Conservation (phyloP, 2,329 filamentous ascomycete genomes). For the Achaetomium macrosporum region DNA sequence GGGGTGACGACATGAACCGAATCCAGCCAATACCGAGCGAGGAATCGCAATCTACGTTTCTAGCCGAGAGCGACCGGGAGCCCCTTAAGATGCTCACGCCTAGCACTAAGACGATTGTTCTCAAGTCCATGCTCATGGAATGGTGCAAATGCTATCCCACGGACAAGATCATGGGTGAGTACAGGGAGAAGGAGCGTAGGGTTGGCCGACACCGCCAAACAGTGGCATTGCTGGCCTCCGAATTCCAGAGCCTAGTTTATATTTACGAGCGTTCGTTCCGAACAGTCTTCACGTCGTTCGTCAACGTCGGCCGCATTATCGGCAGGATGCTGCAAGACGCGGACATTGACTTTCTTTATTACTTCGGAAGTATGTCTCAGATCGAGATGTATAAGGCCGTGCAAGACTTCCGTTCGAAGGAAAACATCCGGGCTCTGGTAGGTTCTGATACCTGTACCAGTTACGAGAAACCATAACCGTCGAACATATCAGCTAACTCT, state of each 20-base stretch:
- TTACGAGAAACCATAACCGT: no score
- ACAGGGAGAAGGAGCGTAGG: background rate
- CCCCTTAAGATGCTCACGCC: slow-evolving; percentile 7
- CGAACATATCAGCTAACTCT: no score
- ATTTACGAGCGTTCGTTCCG: background rate
- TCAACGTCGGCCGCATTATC: slow-evolving; percentile 29
- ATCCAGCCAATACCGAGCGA: slow-evolving; percentile 8
- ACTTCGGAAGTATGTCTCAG: slow-evolving; percentile 18
- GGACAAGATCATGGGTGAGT: slow-evolving; percentile 36
- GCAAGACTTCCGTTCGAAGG: slow-evolving; percentile 19
- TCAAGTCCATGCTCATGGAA: slow-evolving; percentile 28
- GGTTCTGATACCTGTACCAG: slow-evolving; percentile 9
- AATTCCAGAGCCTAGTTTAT: background rate
- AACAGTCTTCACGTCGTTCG: slow-evolving; percentile 35
- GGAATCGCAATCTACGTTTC: slow-evolving; percentile 19
- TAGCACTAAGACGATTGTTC: slow-evolving; percentile 31
- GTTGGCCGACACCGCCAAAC: no score
- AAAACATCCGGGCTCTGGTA: slow-evolving; percentile 31
- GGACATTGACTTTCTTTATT: slow-evolving; percentile 34
- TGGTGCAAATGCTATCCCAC: slow-evolving; percentile 30
- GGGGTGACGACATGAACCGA: slow-evolving; percentile 25
- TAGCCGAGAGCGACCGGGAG: slow-evolving; percentile 20
- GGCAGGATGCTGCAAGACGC: slow-evolving; percentile 32
- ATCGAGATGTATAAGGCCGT: slow-evolving; percentile 20
- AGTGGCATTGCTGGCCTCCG: background rate